phyloP scores from a whole-genome alignment of 2,329 filamentous ascomycete genomes.

The Phialocephala sp. region DNA sequence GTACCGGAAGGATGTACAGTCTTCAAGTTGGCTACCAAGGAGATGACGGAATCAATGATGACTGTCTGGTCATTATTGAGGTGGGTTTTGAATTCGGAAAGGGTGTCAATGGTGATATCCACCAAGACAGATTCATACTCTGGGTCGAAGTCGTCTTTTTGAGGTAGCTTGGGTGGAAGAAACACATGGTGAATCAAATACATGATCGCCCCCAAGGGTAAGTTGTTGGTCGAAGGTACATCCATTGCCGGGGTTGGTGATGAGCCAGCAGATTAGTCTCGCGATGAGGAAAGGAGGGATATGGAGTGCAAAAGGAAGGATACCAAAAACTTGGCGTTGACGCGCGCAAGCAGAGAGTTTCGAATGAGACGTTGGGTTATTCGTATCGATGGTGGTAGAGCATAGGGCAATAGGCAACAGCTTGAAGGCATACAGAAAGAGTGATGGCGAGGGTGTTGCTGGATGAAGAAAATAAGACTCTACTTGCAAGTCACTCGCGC shows the following conservation, averaged over 20 bases:
- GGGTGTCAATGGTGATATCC: slow-evolving; percentile 9
- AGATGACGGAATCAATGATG: slow-evolving; percentile 13
- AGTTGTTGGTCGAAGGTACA: not conserved
- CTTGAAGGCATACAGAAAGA: not conserved
- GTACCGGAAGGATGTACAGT: slow-evolving; percentile 13
- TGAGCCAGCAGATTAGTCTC: not conserved
- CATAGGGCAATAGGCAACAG: not conserved
- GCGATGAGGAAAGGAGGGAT: not conserved
- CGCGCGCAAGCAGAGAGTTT: not conserved
- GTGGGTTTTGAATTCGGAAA: slow-evolving; percentile 10
- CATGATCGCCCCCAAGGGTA: not conserved
- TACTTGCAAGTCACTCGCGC: not conserved
- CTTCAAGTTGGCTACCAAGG: slow-evolving; percentile 13
- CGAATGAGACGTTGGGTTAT: not conserved
- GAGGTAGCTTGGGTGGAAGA: slow-evolving; percentile 54
- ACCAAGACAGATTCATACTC: slow-evolving; percentile 15
- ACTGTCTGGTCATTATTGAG: slow-evolving; percentile 4
- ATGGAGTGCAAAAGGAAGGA: not conserved
- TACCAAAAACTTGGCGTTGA: not conserved
- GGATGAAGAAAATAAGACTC: not conserved
- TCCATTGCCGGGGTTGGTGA: not conserved
- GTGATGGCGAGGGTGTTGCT: not conserved
- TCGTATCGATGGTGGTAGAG: not conserved
- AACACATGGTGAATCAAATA: slow-evolving; percentile 55
- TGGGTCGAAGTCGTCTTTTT: slow-evolving; percentile 40